Evolutionary conservation across 1,284 basidiomycete species (phyloP).

Genomic region (Moesziomyces parantarcticus): DNA sequence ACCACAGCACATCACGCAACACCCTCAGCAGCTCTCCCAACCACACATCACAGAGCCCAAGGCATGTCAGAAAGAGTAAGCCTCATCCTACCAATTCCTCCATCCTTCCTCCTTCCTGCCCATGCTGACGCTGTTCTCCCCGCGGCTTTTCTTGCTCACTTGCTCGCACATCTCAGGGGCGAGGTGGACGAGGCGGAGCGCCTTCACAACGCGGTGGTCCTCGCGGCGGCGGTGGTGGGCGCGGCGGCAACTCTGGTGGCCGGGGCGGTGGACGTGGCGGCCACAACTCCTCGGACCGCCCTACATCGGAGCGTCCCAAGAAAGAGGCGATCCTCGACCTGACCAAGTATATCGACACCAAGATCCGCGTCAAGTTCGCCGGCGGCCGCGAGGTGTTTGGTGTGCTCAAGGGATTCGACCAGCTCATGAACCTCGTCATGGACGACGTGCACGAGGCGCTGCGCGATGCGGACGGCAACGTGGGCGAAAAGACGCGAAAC

Average conservation of each 20-base stretch:
- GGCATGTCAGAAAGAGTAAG: constrained; percentile 45
- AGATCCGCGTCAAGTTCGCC: constrained; percentile 93
- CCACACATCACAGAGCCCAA: background rate
- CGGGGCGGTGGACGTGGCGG: constrained; percentile 10
- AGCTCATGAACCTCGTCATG: constrained; percentile 92
- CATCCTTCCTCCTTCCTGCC: background rate
- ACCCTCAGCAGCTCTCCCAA: background rate
- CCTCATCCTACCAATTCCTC: background rate
- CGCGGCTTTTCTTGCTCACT: background rate
- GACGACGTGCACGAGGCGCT: constrained; percentile 86
- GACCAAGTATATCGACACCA: constrained; percentile 90
- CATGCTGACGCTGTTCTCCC: background rate
- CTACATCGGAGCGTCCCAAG: constrained; percentile 79
- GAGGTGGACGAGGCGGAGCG: constrained; percentile 21
- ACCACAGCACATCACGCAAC: background rate
- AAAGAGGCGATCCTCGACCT: constrained; percentile 96
- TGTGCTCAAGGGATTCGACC: constrained; percentile 93
- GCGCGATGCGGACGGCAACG: constrained; percentile 55
- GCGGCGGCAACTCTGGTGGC: constrained; percentile 8
- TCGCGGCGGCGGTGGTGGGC: constrained; percentile 27
- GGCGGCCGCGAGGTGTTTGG: constrained; percentile 95
- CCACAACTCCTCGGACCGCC: constrained; percentile 6
- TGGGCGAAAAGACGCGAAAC: constrained; percentile 52
- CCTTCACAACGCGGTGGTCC: constrained; percentile 13
- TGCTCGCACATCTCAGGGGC: constrained; percentile 5